Base-by-base conservation (phyloP, 2,329 filamentous ascomycete genomes). In the Phaeomoniella chlamydospora region DNA sequence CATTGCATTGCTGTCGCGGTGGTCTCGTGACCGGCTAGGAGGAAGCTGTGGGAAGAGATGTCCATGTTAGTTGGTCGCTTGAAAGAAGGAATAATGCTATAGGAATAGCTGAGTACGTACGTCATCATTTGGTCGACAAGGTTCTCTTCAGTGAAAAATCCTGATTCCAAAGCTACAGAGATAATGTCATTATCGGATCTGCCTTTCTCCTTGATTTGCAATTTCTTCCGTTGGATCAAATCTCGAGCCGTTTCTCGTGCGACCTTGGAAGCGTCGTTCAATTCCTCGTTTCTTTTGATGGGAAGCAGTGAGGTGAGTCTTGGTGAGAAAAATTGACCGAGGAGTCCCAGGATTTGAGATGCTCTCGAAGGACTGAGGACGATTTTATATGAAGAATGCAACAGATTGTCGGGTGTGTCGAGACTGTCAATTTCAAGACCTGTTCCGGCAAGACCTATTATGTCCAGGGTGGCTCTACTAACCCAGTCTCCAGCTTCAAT, bases 101-200 rank as follows among this genome's bases (percentile, higher is more conserved):
- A 26, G n/a, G 22, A n/a, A n/a, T 26, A 26, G 22, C 9, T 26
- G 6, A n/a, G n/a, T 26, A 26, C 22, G 22, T 26, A 26, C 0
- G 83, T 92, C 82, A 92, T 90, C 52, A 90, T 71, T 57, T 93
- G 85, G 53, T 90, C 80, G 22, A 85, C 72, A n/a, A 93, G 70
- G 41, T 84, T 75, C 34, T 85, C 80, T 42, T 90, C 82, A 10
- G 61, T 70, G 57, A 92, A 90, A 4, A 67, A 74, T 33, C 80
- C 81, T 29, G 76, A 84, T 51, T 78, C 71, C 33, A 93, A 63
- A 12, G 85, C 85, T 0, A 88, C 80, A 1, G 79, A 84, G 19
- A 93, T 64, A 39, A 94, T 90, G 53, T 93, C 85, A 5, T 72
- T 55, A 32, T 76, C 74, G 15, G 58, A 55, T 40, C 69, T 61